These are phyloP conservation scores for Paxillus involutus DNA, from an alignment of 768 basidiomycete genomes.

Conservation along the genomic window DNA sequence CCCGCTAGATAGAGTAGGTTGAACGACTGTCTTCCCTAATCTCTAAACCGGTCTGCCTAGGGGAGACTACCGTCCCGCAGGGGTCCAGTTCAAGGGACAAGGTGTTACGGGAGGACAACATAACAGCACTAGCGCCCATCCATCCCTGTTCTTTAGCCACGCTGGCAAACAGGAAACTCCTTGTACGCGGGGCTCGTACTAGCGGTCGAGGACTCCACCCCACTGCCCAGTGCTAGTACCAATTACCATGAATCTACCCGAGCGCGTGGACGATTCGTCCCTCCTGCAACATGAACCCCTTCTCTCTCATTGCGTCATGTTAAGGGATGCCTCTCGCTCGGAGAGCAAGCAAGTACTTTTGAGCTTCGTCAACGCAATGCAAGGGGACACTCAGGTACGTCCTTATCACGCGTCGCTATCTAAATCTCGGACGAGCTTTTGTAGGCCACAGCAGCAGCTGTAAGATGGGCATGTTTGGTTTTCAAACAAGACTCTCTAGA, in stretches of 20 bases:
- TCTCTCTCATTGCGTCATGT: background rate
- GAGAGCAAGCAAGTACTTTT: background rate
- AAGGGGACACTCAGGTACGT: slow-evolving; percentile 12
- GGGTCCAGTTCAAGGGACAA: too few relatives aligned
- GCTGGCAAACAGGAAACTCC: background rate
- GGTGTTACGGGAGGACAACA: too few relatives aligned
- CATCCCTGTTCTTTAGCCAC: background rate
- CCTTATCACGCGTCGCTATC: background rate
- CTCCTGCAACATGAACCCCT: slow-evolving; percentile 24
- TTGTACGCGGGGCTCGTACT: background rate
- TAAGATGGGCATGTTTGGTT: slow-evolving; percentile 12
- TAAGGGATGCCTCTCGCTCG: background rate
- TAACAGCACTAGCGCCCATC: too few relatives aligned
- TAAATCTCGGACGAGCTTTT: background rate
- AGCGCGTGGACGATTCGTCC: slow-evolving; percentile 15
- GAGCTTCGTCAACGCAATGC: slow-evolving; percentile 14
- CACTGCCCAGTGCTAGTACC: too few relatives aligned
- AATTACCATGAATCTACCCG: slow-evolving; percentile 17
- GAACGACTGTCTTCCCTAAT: too few relatives aligned
- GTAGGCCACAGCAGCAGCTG: slow-evolving; percentile 12
- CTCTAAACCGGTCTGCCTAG: too few relatives aligned
- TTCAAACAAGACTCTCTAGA: slow-evolving; percentile 6
- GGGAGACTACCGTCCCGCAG: too few relatives aligned
- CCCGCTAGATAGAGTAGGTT: too few relatives aligned
- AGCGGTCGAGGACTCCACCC: background rate